Evolutionary conservation across 2,329 filamentous ascomycete genomes (phyloP).

Genomic region (Nectriaceae sp.): DNA sequence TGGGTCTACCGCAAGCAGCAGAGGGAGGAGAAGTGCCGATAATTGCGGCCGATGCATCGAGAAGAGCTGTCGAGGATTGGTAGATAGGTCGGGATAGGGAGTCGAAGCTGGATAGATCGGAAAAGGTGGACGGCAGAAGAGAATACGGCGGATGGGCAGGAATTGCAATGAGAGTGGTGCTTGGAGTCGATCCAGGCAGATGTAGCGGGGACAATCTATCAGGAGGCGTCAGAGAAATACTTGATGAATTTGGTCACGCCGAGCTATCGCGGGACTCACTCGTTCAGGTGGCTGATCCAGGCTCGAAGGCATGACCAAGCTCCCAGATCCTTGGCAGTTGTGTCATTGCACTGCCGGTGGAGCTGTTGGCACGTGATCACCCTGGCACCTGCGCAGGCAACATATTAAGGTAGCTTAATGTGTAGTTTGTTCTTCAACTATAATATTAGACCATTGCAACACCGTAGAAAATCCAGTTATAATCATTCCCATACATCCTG

Average conservation of each 20-base stretch:
- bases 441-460: no score
- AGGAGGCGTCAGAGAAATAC: conserved; percentile 14
- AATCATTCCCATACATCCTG: conserved; percentile 5
- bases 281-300: conserved; percentile 14
- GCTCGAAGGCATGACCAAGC: conserved; percentile 28
- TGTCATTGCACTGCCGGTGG: conserved; percentile 29
- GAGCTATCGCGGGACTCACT: conserved; percentile 27
- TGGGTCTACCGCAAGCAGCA: conserved; percentile 37
- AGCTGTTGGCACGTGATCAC: no score
- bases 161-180: background rate
- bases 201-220: conserved; percentile 3
- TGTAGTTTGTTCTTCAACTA: no score
- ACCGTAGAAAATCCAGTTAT: background rate
- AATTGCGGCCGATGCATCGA: conserved; percentile 44
- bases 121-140: conserved; percentile 13
- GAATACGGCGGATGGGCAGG: no score
- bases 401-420: no score
- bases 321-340: conserved; percentile 27
- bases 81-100: conserved; percentile 3
- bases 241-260: conserved; percentile 29
- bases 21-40: conserved; percentile 38
- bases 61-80: conserved; percentile 12
- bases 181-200: conserved; percentile 3
- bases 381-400: no score
- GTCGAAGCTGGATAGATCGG: conserved; percentile 5